Percentiles rank a stretch among this genome's conserved stretches.
These are phyloP conservation scores for Syzygium jambos DNA, from an alignment of 345 rosid genomes.

Conservation along the genomic window DNA sequence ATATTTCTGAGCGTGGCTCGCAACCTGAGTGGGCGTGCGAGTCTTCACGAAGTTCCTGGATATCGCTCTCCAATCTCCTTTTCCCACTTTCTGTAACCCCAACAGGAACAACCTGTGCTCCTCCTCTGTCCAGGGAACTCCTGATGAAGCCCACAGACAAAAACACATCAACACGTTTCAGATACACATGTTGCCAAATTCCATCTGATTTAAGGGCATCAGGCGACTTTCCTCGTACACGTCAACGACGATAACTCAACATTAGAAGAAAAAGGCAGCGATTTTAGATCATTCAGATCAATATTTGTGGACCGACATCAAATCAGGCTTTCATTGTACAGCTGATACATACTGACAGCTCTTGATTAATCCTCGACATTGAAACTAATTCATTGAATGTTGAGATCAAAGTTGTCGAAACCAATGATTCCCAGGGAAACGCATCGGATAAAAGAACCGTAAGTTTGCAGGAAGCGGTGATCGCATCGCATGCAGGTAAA, in stretches of 20 bases:
- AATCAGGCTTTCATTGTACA: not conserved
- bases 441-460: not conserved
- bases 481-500: not conserved
- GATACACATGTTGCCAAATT: not conserved
- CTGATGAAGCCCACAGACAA: conserved; percentile 17
- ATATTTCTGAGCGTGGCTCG: conserved; percentile 96
- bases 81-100: conserved; percentile 83
- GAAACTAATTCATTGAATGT: not conserved
- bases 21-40: conserved; percentile 92
- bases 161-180: not conserved
- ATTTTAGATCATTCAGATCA: not conserved
- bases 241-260: not conserved
- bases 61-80: conserved; percentile 95
- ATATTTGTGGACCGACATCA: not conserved
- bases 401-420: not conserved
- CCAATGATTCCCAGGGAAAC: not conserved
- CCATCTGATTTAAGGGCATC: not conserved
- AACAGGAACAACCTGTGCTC: conserved; percentile 84
- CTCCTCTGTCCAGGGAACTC: conserved; percentile 95
- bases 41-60: conserved; percentile 80
- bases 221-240: not conserved
- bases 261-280: not conserved
- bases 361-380: not conserved
- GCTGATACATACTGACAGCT: not conserved
- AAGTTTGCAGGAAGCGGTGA: not conserved